Conservation (phyloP, 805 yeast genomes). For the Monosporozyma aquatica region DNA sequence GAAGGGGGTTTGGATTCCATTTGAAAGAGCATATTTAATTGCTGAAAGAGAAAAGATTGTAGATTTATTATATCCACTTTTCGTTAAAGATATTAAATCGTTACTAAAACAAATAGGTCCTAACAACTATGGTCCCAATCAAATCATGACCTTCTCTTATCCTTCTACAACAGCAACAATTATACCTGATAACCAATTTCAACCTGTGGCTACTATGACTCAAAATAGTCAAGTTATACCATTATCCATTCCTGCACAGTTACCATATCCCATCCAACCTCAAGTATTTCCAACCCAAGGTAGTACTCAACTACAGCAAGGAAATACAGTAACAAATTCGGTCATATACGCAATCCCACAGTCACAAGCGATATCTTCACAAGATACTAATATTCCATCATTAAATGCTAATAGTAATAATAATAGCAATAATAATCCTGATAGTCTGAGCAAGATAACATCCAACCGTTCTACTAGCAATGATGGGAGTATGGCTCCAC, state of each 20-base stretch:
- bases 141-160: background rate
- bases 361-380: background rate
- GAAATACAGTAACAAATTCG: too few relatives aligned
- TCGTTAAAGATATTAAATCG: slow-evolving; percentile 63
- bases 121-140: background rate
- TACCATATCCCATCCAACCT: background rate
- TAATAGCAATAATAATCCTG: background rate
- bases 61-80: slow-evolving; percentile 56
- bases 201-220: too few relatives aligned
- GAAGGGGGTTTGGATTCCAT: slow-evolving; percentile 88
- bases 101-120: slow-evolving; percentile 23
- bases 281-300: background rate
- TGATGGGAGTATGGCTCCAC: background rate
- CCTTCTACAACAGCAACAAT: too few relatives aligned
- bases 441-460: too few relatives aligned
- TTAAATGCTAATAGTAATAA: background rate
- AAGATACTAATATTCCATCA: background rate
- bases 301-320: background rate
- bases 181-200: background rate
- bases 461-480: background rate
- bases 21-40: slow-evolving; percentile 71
- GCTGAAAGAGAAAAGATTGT: slow-evolving; percentile 76
- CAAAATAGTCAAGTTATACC: too few relatives aligned
- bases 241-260: background rate
- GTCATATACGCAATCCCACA: background rate